A percentile compares a stretch with the other conserved stretches of the same genome.
phyloP scores from a whole-genome alignment of 805 yeast species.

The Ogataea paradorogensis region DNA sequence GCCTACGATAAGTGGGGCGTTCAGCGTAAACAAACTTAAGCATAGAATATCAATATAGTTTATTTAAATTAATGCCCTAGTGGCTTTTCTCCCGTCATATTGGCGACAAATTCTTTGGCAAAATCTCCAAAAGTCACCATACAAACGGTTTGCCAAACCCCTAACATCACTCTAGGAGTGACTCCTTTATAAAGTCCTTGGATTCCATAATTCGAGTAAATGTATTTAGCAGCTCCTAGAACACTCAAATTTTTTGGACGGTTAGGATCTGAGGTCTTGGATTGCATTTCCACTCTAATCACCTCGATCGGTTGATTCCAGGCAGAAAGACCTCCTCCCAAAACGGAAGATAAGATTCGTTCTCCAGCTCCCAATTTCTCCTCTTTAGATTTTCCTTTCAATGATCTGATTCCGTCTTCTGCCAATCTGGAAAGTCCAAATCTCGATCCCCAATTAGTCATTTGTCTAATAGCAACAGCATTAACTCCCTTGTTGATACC shows the following conservation, averaged over 20 bases:
- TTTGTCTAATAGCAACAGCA: constrained; percentile 98
- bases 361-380: constrained; percentile 69
- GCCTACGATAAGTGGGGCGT: constrained; percentile 71
- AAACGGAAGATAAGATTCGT: constrained; percentile 77
- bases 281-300: constrained; percentile 96
- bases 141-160: constrained; percentile 97
- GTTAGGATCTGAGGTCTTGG: constrained; percentile 89
- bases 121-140: constrained; percentile 98
- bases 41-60: not conserved
- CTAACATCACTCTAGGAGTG: constrained; percentile 93
- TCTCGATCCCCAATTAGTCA: constrained; percentile 99
- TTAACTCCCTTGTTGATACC: constrained; percentile 98
- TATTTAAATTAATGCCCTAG: constrained; percentile 23
- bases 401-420: constrained; percentile 72
- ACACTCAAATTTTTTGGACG: constrained; percentile 91
- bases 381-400: constrained; percentile 53
- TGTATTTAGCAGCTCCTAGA: constrained; percentile 71
- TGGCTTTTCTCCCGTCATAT: constrained; percentile 58
- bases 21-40: constrained; percentile 18
- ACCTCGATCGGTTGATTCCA: constrained; percentile 99
- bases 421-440: constrained; percentile 91
- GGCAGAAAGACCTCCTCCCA: constrained; percentile 97
- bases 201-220: constrained; percentile 77
- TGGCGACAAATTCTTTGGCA: constrained; percentile 68
- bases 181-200: constrained; percentile 95